Percentiles rank a stretch among this genome's conserved stretches.
Conservation (phyloP, 208 protist species). For the Acanthamoeba lenticulata region DNA sequence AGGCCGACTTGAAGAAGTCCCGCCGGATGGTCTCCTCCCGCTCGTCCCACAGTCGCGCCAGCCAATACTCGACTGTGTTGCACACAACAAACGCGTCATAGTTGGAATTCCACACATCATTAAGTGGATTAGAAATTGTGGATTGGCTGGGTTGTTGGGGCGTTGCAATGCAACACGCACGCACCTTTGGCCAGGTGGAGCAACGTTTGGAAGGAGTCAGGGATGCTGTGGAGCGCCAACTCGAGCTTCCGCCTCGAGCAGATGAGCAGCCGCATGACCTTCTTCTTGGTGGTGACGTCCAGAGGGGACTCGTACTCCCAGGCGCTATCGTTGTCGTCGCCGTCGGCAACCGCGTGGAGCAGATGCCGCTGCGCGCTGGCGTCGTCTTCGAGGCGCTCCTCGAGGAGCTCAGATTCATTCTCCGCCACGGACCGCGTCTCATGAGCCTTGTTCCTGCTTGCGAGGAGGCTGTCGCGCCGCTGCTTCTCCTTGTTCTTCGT, state of each 20-base stretch:
- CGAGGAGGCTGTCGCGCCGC: too few relatives aligned
- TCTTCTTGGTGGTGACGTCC: conserved; percentile 14
- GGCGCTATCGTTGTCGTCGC: neutral
- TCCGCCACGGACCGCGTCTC: too few relatives aligned
- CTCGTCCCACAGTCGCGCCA: conserved; percentile 32
- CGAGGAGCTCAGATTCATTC: neutral
- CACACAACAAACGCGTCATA: neutral
- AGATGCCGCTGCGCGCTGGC: neutral
- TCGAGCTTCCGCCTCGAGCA: neutral
- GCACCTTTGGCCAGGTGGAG: conserved; percentile 36
- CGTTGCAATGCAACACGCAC: too few relatives aligned
- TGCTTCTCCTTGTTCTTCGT: neutral
- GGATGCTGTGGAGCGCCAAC: conserved; percentile 5
- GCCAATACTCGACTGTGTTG: neutral
- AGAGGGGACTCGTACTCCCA: neutral
- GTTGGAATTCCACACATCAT: neutral
- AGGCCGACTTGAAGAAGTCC: conserved; percentile 27
- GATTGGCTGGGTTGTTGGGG: neutral
- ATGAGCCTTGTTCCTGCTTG: too few relatives aligned
- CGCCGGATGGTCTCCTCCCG: neutral
- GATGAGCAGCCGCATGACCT: neutral
- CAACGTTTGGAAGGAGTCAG: conserved; percentile 25
- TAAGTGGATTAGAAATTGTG: neutral
- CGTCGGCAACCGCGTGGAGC: neutral
- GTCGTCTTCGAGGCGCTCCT: neutral